Conservation (phyloP, 306 rosid species). For the Crotalaria pallida region DNA sequence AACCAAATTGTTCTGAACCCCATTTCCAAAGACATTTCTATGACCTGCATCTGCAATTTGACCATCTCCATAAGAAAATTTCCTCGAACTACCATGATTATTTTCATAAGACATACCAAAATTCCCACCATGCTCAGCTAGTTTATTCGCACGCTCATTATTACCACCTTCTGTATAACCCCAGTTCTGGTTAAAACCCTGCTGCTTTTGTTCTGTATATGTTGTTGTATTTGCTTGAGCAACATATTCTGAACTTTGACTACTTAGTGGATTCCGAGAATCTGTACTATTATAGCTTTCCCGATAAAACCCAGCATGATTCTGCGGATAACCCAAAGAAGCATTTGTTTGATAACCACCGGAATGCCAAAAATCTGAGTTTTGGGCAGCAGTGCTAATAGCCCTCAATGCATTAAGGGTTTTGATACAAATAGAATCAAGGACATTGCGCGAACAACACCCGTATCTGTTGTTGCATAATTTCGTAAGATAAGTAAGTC, state of each 20-base stretch:
- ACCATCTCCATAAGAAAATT: not conserved
- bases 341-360: slow-evolving; percentile 20
- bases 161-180: not conserved
- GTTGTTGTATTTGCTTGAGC: not conserved
- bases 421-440: slow-evolving; percentile 11
- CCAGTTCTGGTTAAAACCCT: not conserved
- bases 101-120: slow-evolving; percentile 17
- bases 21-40: not conserved
- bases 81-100: slow-evolving; percentile 4
- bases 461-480: slow-evolving; percentile 10
- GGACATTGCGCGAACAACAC: not conserved
- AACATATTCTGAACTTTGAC: slow-evolving; percentile 5
- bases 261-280: not conserved
- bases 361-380: slow-evolving; percentile 24
- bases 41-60: not conserved
- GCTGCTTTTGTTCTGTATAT: not conserved
- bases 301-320: slow-evolving; percentile 14
- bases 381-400: slow-evolving; percentile 38
- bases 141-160: too few species aligned
- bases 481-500: slow-evolving; percentile 18
- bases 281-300: not conserved
- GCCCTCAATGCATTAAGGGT: slow-evolving; percentile 22
- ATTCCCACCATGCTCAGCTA: slow-evolving; percentile 11
- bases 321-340: slow-evolving; percentile 28
- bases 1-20: not conserved